These are phyloP conservation scores for Chrysosporium queenslandicum DNA, from an alignment of 2,329 filamentous ascomycete genomes.

Conservation along the genomic window DNA sequence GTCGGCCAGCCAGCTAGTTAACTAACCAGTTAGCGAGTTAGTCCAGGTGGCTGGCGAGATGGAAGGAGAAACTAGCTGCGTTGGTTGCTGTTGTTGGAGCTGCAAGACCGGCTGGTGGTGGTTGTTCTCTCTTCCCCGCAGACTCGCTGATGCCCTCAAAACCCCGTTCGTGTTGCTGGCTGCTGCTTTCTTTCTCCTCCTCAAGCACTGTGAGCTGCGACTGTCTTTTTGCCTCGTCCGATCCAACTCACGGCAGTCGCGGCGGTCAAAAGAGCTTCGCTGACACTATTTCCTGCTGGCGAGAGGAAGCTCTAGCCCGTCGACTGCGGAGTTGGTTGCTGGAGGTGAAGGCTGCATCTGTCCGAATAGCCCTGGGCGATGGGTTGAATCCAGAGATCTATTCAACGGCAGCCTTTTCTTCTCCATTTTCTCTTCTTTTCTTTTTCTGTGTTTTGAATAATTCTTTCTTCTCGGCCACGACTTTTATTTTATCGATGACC, in stretches of 20 bases:
- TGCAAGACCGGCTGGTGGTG: no score
- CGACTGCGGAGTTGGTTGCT: neutral
- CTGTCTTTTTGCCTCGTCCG: neutral
- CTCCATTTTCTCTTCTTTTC: neutral
- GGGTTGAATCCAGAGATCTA: neutral
- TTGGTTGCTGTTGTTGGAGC: no score
- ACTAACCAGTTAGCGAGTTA: neutral
- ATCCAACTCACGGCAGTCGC: neutral
- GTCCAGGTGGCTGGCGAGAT: no score
- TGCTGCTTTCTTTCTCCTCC: no score
- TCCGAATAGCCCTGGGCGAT: neutral
- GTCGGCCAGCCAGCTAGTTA: no score
- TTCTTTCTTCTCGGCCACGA: neutral
- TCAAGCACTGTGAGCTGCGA: neutral
- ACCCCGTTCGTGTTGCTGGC: no score
- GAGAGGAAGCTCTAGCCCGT: neutral
- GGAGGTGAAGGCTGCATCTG: neutral
- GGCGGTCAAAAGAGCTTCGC: neutral
- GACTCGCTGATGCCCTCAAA: no score
- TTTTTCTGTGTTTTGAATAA: neutral
- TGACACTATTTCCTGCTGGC: neutral
- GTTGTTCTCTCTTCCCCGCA: no score
- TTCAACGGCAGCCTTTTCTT: no score
- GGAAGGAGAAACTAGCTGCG: no score
- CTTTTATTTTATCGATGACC: neutral